Evolutionary conservation across 2,329 filamentous ascomycete species (phyloP).

Genomic region (Aspergillus intermedius): DNA sequence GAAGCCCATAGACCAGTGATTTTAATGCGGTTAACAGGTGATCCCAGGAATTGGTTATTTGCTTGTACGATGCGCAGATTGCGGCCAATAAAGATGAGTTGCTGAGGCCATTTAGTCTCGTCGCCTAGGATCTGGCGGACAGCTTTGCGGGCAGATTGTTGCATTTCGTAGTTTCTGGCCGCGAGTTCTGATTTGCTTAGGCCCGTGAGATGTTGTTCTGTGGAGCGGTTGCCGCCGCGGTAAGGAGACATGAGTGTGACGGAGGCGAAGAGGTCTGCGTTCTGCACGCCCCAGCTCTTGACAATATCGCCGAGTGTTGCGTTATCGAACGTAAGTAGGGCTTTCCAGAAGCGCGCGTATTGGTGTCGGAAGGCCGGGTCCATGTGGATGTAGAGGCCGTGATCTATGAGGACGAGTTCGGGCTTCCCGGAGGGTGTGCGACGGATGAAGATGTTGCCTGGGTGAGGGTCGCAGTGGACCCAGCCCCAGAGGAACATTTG

Average conservation of each 20-base stretch:
- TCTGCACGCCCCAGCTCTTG: slow-evolving; percentile 76
- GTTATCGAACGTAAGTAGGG: slow-evolving; percentile 90
- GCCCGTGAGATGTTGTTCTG: slow-evolving; percentile 50
- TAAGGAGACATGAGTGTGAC: slow-evolving; percentile 88
- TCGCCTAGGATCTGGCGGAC: slow-evolving; percentile 78
- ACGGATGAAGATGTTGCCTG: slow-evolving; percentile 93
- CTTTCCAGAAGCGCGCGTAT: slow-evolving; percentile 89
- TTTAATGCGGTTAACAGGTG: slow-evolving; percentile 84
- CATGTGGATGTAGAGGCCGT: slow-evolving; percentile 94
- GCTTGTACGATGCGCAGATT: slow-evolving; percentile 91
- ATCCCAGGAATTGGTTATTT: slow-evolving; percentile 85
- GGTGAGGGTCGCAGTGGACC: slow-evolving; percentile 94
- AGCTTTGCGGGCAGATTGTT: slow-evolving; percentile 62
- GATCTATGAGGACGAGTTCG: slow-evolving; percentile 92
- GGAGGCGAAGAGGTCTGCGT: slow-evolving; percentile 83
- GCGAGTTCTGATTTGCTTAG: slow-evolving; percentile 49
- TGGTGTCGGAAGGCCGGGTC: slow-evolving; percentile 72
- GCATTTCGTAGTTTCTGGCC: slow-evolving; percentile 67
- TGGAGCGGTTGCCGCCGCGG: slow-evolving; percentile 69
- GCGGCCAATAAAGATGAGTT: slow-evolving; percentile 84
- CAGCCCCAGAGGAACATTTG: slow-evolving; percentile 97
- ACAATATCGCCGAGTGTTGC: slow-evolving; percentile 66
- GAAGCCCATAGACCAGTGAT: slow-evolving; percentile 89
- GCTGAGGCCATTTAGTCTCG: slow-evolving; percentile 81
- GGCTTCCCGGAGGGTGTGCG: slow-evolving; percentile 73